Percentiles rank a stretch among this genome's conserved stretches.
These are phyloP conservation scores for Coniochaeta pulveracea DNA, from an alignment of 2,329 filamentous ascomycete species.

Conservation along the genomic window DNA sequence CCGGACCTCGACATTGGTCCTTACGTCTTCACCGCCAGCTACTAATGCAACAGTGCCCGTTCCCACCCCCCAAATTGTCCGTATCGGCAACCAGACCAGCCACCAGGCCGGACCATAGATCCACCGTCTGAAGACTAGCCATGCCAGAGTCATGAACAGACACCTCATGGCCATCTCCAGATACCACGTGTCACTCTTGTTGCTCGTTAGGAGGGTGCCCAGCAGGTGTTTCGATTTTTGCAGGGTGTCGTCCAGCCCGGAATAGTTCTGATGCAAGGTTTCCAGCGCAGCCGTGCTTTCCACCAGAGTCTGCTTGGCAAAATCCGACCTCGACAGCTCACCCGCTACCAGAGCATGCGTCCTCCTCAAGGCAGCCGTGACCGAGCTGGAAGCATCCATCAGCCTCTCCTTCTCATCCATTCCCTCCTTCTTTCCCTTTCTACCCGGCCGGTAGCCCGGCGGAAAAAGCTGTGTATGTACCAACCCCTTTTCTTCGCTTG, in stretches of 20 bases:
- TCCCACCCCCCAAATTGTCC: constrained; percentile 49
- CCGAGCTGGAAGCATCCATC: constrained; percentile 69
- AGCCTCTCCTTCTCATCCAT: constrained; percentile 51
- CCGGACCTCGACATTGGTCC: constrained; percentile 13
- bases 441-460: constrained; percentile 12
- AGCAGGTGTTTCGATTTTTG: constrained; percentile 64
- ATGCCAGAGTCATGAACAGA: constrained; percentile 63
- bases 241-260: constrained; percentile 65
- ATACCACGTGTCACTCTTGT: constrained; percentile 98
- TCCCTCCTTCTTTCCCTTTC: constrained; percentile 18
- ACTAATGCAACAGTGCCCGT: constrained; percentile 39
- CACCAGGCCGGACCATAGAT: constrained; percentile 87
- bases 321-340: constrained; percentile 77
- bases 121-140: constrained; percentile 76
- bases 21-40: constrained; percentile 26
- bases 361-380: constrained; percentile 71
- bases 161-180: constrained; percentile 82
- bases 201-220: constrained; percentile 67
- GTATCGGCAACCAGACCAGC: constrained; percentile 75
- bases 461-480: constrained; percentile 12
- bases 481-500: constrained; percentile 17
- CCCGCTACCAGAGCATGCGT: constrained; percentile 80
- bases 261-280: constrained; percentile 72
- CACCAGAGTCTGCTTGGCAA: constrained; percentile 78
- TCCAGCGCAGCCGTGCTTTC: constrained; percentile 76